Evolutionary conservation across 2,329 filamentous ascomycete genomes (phyloP).

Genomic region (Diplodia seriata): DNA sequence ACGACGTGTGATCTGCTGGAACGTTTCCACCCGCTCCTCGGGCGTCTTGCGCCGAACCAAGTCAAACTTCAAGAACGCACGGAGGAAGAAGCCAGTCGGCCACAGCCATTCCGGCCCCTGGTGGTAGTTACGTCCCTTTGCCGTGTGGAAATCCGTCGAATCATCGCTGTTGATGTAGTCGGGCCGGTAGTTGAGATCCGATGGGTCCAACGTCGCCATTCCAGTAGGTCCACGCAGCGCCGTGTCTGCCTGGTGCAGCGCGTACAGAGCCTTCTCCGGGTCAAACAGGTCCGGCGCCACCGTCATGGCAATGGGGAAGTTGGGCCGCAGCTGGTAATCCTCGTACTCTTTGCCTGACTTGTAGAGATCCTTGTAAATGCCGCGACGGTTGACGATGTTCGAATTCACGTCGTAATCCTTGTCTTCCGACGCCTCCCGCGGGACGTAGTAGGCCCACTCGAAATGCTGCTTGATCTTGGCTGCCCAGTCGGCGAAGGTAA

Average conservation of each 20-base stretch:
- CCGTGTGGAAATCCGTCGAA: slow-evolving; percentile 85
- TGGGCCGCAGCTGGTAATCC: slow-evolving; percentile 93
- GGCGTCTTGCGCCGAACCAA: slow-evolving; percentile 70
- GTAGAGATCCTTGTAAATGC: slow-evolving; percentile 98
- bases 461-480: slow-evolving; percentile 81
- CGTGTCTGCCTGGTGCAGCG: slow-evolving; percentile 80
- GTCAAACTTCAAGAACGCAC: slow-evolving; percentile 90
- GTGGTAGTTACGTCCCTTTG: slow-evolving; percentile 96
- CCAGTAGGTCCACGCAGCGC: slow-evolving; percentile 84
- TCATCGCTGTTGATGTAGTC: slow-evolving; percentile 97
- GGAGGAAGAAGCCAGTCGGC: slow-evolving; percentile 94
- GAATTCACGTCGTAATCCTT: slow-evolving; percentile 79
- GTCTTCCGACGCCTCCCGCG: slow-evolving; percentile 73
- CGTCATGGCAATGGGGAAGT: slow-evolving; percentile 95
- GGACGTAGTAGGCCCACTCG: slow-evolving; percentile 90
- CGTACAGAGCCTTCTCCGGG: slow-evolving; percentile 75
- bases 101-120: slow-evolving; percentile 98
- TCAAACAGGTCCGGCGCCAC: slow-evolving; percentile 90
- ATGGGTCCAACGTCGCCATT: slow-evolving; percentile 94
- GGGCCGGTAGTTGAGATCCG: slow-evolving; percentile 89
- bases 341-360: slow-evolving; percentile 93
- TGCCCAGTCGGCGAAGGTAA: slow-evolving; percentile 82
- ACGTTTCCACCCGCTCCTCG: slow-evolving; percentile 80
- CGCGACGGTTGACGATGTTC: slow-evolving; percentile 81
- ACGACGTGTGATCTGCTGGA: slow-evolving; percentile 90